phyloP scores from a whole-genome alignment of 805 yeast species.

The Ogataea angusta region DNA sequence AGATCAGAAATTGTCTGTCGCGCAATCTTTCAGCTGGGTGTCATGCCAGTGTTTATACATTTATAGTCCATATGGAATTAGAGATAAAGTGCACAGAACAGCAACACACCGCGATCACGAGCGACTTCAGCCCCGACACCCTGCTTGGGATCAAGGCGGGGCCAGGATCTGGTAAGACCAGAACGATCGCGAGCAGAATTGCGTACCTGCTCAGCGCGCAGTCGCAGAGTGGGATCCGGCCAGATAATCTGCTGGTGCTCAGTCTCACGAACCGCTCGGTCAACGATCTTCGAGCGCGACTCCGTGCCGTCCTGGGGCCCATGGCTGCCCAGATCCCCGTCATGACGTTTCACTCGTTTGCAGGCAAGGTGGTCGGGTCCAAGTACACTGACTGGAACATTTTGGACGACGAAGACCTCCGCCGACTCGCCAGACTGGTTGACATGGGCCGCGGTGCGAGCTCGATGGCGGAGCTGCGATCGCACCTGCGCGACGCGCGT shows the following conservation, averaged over 20 bases:
- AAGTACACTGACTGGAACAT: conserved; percentile 36
- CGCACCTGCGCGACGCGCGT: conserved; percentile 2
- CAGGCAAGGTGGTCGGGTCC: conserved; percentile 46
- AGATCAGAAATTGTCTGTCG: conserved; percentile 3
- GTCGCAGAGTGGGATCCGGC: conserved; percentile 34
- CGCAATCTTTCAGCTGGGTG: neutral
- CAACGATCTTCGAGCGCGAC: conserved; percentile 38
- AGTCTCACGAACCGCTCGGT: conserved; percentile 73
- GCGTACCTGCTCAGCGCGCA: conserved; percentile 40
- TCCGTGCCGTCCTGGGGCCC: conserved; percentile 33
- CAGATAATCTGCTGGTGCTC: conserved; percentile 56
- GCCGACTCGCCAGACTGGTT: conserved; percentile 14
- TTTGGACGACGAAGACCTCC: conserved; percentile 44
- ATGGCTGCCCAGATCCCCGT: conserved; percentile 38
- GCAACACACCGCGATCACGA: conserved; percentile 37
- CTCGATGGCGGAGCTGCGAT: neutral
- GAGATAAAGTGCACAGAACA: conserved; percentile 11
- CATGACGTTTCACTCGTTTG: conserved; percentile 63
- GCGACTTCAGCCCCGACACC: conserved; percentile 36
- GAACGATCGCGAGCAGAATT: conserved; percentile 53
- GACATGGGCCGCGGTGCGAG: neutral
- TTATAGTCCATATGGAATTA: conserved; percentile 3
- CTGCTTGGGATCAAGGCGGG: conserved; percentile 59
- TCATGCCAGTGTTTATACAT: neutral
- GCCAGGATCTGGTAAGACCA: conserved; percentile 74